These are phyloP conservation scores for Suhomyces maxii DNA, from an alignment of 1,139 yeast genomes.

Conservation along the genomic window DNA sequence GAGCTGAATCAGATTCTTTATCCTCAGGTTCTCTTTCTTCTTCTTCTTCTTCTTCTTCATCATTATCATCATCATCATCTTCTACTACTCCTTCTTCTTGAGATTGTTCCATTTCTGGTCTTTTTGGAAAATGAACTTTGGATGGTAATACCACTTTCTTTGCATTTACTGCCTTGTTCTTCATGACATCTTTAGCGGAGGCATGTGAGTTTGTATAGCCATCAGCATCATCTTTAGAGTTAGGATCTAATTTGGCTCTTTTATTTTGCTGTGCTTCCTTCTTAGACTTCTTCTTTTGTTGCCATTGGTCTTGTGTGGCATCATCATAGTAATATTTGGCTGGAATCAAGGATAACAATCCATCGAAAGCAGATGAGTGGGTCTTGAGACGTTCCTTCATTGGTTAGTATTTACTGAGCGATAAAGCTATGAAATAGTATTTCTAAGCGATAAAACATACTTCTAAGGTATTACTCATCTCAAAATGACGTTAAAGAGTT, in stretches of 20 bases:
- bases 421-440: neutral
- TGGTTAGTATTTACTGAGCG: slow-evolving; percentile 24
- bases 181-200: slow-evolving; percentile 69
- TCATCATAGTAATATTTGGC: slow-evolving; percentile 87
- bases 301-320: slow-evolving; percentile 86
- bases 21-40: slow-evolving; percentile 11
- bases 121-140: slow-evolving; percentile 4
- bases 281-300: slow-evolving; percentile 73
- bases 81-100: slow-evolving; percentile 16
- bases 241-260: slow-evolving; percentile 76
- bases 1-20: slow-evolving; percentile 4
- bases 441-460: slow-evolving; percentile 32
- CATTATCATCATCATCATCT: slow-evolving; percentile 19
- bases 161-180: slow-evolving; percentile 56
- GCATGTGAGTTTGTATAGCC: slow-evolving; percentile 39
- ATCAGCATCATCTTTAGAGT: slow-evolving; percentile 47
- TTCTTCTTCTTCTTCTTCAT: slow-evolving; percentile 14
- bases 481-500: neutral
- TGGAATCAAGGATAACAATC: slow-evolving; percentile 85
- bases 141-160: slow-evolving; percentile 58
- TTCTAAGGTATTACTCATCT: slow-evolving; percentile 51
- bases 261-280: slow-evolving; percentile 63
- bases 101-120: slow-evolving; percentile 15
- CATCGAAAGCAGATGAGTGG: slow-evolving; percentile 87
- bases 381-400: slow-evolving; percentile 74